phyloP scores from a whole-genome alignment of 306 rosid genomes.

The Medicago arabica region DNA sequence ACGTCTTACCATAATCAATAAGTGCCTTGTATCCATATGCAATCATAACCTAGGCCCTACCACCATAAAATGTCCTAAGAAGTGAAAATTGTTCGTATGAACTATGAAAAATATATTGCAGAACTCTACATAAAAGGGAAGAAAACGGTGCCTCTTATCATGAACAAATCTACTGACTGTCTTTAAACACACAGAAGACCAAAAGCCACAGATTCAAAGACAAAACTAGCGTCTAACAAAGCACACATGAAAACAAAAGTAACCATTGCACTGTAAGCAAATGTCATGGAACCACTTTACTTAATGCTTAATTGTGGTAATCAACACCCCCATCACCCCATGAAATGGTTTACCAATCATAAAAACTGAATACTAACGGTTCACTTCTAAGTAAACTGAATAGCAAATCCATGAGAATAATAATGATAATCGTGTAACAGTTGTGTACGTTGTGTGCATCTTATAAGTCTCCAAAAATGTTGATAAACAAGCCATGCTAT shows the following conservation, averaged over 20 bases:
- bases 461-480: background rate
- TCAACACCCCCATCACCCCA: background rate
- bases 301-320: conserved; percentile 27
- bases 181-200: conserved; percentile 14
- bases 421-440: background rate
- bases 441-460: background rate
- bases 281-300: conserved; percentile 15
- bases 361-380: conserved; percentile 1
- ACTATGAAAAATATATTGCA: conserved; percentile 10
- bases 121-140: background rate
- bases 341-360: background rate
- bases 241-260: conserved; percentile 11
- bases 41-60: conserved; percentile 30
- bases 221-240: background rate
- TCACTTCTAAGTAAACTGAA: conserved; percentile 14
- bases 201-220: conserved; percentile 24
- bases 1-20: conserved; percentile 17
- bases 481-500: background rate
- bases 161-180: conserved; percentile 19
- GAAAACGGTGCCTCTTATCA: conserved; percentile 18
- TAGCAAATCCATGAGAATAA: background rate
- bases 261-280: conserved; percentile 18
- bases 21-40: conserved; percentile 26
- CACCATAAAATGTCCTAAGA: conserved; percentile 31
- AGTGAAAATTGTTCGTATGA: conserved; percentile 5